phyloP scores from a whole-genome alignment of 2,329 filamentous ascomycete species.

The Diaporthe eres region DNA sequence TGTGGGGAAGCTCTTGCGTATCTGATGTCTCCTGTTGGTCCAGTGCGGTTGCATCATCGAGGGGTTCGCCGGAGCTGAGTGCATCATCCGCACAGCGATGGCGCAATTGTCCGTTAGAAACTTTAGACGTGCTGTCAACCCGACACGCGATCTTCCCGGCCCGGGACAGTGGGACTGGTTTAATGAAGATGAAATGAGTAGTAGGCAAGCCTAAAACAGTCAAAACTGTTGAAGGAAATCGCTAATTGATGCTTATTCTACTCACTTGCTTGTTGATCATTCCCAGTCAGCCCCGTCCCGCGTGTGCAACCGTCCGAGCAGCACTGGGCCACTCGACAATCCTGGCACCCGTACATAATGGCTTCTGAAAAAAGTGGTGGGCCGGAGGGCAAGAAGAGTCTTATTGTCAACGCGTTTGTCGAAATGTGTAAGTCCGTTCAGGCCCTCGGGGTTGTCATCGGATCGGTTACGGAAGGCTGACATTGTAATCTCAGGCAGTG shows the following conservation, averaged over 20 bases:
- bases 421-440: conserved; percentile 42
- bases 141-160: conserved; percentile 7
- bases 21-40: conserved; percentile 27
- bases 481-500: conserved; percentile 49
- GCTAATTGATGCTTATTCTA: neutral
- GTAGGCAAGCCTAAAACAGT: neutral
- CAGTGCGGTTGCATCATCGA: conserved; percentile 33
- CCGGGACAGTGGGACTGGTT: neutral
- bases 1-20: conserved; percentile 1
- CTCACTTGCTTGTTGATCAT: neutral
- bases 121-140: conserved; percentile 3
- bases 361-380: conserved; percentile 26
- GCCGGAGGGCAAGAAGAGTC: conserved; percentile 33
- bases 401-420: conserved; percentile 44
- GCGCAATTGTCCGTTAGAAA: conserved; percentile 38
- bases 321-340: neutral
- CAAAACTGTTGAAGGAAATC: neutral
- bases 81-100: conserved; percentile 39
- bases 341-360: neutral
- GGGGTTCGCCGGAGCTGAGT: conserved; percentile 17
- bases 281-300: neutral
- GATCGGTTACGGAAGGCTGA: neutral
- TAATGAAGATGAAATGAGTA: neutral
- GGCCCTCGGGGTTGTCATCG: neutral
- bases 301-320: neutral